Evolutionary conservation across 345 rosid genomes (phyloP), one percentile per base, ranked within the genome.

Genomic region (Anacardium occidentale): DNA sequence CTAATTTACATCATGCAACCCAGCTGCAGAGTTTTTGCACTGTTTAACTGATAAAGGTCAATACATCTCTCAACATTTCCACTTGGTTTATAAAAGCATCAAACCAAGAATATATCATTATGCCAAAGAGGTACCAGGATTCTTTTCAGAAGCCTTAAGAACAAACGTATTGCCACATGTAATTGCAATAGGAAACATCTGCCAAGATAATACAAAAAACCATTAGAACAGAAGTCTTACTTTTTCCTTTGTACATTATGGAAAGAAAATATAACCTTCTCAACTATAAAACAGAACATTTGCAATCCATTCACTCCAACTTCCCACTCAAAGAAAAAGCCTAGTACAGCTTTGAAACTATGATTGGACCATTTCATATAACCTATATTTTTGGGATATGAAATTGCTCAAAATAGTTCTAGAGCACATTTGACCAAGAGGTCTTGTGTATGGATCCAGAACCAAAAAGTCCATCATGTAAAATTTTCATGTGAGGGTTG

Each of bases 171-270:
- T 82, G 56, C 85, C 85, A 69, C 80, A 82, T 32, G 82, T 75
- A 66, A 84, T 77, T 22, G 85, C 80, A 74, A 82, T 78, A 12
- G 84, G 76, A 66, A 79, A 84, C 82, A 82, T 84, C 85, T 84
- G 82, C 80, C 68, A 42, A 58, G 74, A 58, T 47, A 44, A 79
- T n/a, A 62, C 4, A 74, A 48, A 15, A 29, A 42, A 22, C 20
- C 10, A 2, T 58, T 44, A 54, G 1, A 40, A 20, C 1, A 4
- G 55, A 25, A 20, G n/a, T 58, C 53, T 67, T 37, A 47, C 20
- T 58, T 42, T 48, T 68, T 34, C 14, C 25, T 22, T 26, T 44
- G 14, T 7, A 40, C 10, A 25, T 66, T 50, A 44, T 54, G 51
- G 54, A 22, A 68, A 42, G 26, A 54, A 55, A 51, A 40, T 21